These are phyloP conservation scores for Xylaria sp. DNA, from an alignment of 2,329 filamentous ascomycete species.

Conservation along the genomic window DNA sequence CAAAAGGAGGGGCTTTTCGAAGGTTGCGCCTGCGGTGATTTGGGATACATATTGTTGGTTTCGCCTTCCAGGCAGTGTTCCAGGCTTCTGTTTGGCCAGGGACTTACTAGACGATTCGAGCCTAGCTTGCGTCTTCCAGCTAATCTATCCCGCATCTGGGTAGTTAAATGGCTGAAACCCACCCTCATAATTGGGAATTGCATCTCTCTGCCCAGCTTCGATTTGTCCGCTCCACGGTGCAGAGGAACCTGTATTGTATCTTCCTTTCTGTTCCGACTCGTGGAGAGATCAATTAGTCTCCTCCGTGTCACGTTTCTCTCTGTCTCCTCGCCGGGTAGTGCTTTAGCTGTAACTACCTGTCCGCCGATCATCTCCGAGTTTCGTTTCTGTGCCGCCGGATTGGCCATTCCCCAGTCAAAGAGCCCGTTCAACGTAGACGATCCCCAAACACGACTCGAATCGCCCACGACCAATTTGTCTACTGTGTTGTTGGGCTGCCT, in stretches of 20 bases:
- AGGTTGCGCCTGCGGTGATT: background rate
- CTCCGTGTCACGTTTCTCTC: constrained; percentile 9
- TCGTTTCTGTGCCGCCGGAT: constrained; percentile 17
- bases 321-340: background rate
- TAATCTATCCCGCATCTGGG: constrained; percentile 27
- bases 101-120: constrained; percentile 19
- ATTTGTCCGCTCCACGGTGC: constrained; percentile 7
- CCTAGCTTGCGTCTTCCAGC: constrained; percentile 17
- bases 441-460: constrained; percentile 9
- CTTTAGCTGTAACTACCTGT: constrained; percentile 8
- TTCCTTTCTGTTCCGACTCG: constrained; percentile 1
- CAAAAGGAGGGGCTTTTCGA: background rate
- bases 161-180: constrained; percentile 29
- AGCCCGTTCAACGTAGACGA: constrained; percentile 5
- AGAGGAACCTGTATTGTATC: background rate
- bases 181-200: constrained; percentile 17
- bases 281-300: constrained; percentile 10
- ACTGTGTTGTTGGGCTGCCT: background rate
- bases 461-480: constrained; percentile 7
- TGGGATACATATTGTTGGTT: constrained; percentile 24
- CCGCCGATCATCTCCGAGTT: constrained; percentile 15
- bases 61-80: constrained; percentile 5
- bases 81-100: background rate
- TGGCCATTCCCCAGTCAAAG: constrained; percentile 2
- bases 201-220: constrained; percentile 18